Evolutionary conservation across 1,139 yeast species (phyloP).

Genomic region (Blastobotrys proliferans): DNA sequence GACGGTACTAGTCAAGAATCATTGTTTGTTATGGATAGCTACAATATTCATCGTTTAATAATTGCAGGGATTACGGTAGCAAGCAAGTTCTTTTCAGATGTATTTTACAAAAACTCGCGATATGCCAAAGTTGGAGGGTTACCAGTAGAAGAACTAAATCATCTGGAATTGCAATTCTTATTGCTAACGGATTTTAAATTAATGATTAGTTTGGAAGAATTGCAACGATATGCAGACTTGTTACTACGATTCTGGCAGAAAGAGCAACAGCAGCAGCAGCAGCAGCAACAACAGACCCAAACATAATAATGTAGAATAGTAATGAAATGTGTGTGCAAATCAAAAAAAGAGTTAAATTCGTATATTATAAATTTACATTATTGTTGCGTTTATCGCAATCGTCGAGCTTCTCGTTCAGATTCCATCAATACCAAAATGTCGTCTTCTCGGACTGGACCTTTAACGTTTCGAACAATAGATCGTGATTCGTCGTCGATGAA

Average conservation of each 20-base stretch:
- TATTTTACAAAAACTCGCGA: slow-evolving; percentile 90
- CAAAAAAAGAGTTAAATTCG: background rate
- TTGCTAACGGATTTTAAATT: slow-evolving; percentile 79
- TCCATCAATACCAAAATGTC: slow-evolving; percentile 99
- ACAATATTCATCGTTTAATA: slow-evolving; percentile 87
- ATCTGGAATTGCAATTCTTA: slow-evolving; percentile 84
- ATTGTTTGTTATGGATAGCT: slow-evolving; percentile 90
- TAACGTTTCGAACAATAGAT: slow-evolving; percentile 99
- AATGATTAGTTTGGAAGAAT: slow-evolving; percentile 84
- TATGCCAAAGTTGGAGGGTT: slow-evolving; percentile 98
- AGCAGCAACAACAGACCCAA: no score
- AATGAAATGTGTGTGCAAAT: background rate
- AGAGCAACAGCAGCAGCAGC: slow-evolving; percentile 16
- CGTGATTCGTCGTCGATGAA: slow-evolving; percentile 97
- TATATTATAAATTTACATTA: background rate
- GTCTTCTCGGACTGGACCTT: slow-evolving; percentile 99
- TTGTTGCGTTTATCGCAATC: slow-evolving; percentile 43
- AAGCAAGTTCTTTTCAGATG: slow-evolving; percentile 91
- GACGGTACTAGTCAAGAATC: slow-evolving; percentile 35
- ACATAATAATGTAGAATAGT: no score
- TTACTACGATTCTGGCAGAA: slow-evolving; percentile 73
- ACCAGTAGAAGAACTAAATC: slow-evolving; percentile 89
- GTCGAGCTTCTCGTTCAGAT: slow-evolving; percentile 99
- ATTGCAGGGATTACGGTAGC: slow-evolving; percentile 97
- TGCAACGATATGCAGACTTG: slow-evolving; percentile 86